A percentile compares a stretch with the other conserved stretches of the same genome.
phyloP scores from a whole-genome alignment of 495 filamentous ascomycete genomes.

The Apodospora peruviana region DNA sequence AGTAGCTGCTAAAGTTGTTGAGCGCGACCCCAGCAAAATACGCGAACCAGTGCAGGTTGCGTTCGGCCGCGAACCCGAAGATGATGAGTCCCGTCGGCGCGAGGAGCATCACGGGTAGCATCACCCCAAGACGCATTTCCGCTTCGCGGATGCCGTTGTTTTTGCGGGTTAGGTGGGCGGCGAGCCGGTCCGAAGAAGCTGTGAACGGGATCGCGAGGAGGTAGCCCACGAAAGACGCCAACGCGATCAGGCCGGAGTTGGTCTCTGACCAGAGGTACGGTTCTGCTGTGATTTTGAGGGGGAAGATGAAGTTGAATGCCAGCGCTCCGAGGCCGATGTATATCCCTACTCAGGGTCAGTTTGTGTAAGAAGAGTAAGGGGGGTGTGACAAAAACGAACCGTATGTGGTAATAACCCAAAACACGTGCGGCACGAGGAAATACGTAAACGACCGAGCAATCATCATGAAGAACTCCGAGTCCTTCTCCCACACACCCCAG shows the following conservation, averaged over 20 bases:
- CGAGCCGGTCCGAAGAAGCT: constrained; percentile 49
- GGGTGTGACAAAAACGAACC: too few relatives aligned
- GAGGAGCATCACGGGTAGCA: constrained; percentile 49
- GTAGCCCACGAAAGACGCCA: constrained; percentile 49
- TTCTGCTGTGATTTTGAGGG: constrained; percentile 46
- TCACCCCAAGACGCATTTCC: constrained; percentile 55
- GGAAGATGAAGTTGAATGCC: constrained; percentile 57
- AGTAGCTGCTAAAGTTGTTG: constrained; percentile 47
- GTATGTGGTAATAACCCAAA: constrained; percentile 56
- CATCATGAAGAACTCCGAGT: constrained; percentile 50
- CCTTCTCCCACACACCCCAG: constrained; percentile 44
- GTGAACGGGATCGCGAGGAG: constrained; percentile 52
- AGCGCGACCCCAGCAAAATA: constrained; percentile 51
- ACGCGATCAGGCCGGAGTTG: constrained; percentile 50
- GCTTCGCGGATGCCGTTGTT: constrained; percentile 55
- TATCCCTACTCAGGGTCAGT: too few relatives aligned
- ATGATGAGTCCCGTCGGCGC: constrained; percentile 50
- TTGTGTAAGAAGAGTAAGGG: too few relatives aligned
- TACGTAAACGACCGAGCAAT: constrained; percentile 52
- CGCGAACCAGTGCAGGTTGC: constrained; percentile 49
- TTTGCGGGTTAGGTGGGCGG: constrained; percentile 47
- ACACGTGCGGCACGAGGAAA: constrained; percentile 51
- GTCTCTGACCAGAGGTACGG: constrained; percentile 55
- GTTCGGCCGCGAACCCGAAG: constrained; percentile 50
- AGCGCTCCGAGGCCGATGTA: constrained; percentile 56